Evolutionary conservation across 305 asterid genomes (phyloP), one percentile per base, ranked within the genome.

Genomic region (Fraxinus latifolia): DNA sequence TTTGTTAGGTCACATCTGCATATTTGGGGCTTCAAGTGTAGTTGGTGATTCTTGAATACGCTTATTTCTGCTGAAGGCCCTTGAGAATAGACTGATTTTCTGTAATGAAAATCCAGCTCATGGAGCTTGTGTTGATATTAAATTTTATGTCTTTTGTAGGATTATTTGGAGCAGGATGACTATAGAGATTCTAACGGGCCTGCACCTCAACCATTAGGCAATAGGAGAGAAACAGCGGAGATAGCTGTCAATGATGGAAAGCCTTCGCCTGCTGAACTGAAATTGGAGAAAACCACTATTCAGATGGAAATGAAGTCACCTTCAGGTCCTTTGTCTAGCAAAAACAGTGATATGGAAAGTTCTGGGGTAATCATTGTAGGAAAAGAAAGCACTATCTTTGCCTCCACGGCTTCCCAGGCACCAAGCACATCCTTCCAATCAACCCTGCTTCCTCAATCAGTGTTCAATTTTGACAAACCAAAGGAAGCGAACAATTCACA

Each of bases 111-210:
- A 65, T 65, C 17, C n/a, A 7, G 34, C 5, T 23, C 11, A 9
- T 23, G 29, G 7, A 23, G 7, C n/a, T 65, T 2, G 68, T 65
- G 32, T 62, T 15, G 68, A 5, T 84, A 47, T 11, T 7, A 34
- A n/a, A 50, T 39, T 78, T n/a, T 67, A 74, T 83, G 67, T 77
- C 68, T 42, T 81, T 77, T 78, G 73, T 79, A 88, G 94, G 96
- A 85, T 80, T 77, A 79, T 29, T 50, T 81, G 77, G 91, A 87
- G 79, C 91, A 67, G 80, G 92, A 88, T 78, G 91, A 84, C 83
- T 87, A 90, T 82, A 78, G 42, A n/a, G 85, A 74, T 47, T 77
- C 87, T 42, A 85, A 87, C 75, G 91, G 89, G 34, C 80, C 50
- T 84, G 85, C 86, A 47, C 65, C 90, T 44, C 76, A 74, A 82